phyloP scores from a whole-genome alignment of 495 filamentous ascomycete genomes.

The Bathelium albidoporum region DNA sequence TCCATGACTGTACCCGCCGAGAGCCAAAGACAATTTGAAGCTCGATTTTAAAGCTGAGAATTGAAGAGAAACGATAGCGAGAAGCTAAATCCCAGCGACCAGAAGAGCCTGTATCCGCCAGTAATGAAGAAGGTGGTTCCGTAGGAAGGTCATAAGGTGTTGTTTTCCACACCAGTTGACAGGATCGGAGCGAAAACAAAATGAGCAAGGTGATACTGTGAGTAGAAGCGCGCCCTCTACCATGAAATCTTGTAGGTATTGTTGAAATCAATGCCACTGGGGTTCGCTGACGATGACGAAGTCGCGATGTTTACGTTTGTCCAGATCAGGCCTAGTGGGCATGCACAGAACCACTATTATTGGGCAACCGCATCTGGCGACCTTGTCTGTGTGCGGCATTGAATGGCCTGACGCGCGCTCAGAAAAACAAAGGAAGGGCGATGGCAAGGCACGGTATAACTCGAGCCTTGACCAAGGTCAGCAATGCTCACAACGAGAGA shows the following conservation, averaged over 20 bases:
- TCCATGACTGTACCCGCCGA: conserved; percentile 49
- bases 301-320: conserved; percentile 5
- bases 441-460: conserved; percentile 4
- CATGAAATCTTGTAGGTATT: no score
- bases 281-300: neutral
- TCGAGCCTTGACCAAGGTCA: neutral
- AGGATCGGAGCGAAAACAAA: no score
- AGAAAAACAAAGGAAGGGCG: neutral
- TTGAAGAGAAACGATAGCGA: no score
- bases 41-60: no score
- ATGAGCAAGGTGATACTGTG: neutral
- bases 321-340: conserved; percentile 1
- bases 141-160: neutral
- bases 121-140: neutral
- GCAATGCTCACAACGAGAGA: conserved; percentile 3
- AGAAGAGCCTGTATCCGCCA: no score
- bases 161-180: no score
- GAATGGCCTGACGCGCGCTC: neutral
- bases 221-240: no score
- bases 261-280: neutral
- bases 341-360: neutral
- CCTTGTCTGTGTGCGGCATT: neutral
- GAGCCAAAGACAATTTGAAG: no score
- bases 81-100: no score
- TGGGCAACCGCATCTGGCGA: neutral